Evolutionary conservation across 306 rosid genomes (phyloP).

Genomic region (Vicia villosa): DNA sequence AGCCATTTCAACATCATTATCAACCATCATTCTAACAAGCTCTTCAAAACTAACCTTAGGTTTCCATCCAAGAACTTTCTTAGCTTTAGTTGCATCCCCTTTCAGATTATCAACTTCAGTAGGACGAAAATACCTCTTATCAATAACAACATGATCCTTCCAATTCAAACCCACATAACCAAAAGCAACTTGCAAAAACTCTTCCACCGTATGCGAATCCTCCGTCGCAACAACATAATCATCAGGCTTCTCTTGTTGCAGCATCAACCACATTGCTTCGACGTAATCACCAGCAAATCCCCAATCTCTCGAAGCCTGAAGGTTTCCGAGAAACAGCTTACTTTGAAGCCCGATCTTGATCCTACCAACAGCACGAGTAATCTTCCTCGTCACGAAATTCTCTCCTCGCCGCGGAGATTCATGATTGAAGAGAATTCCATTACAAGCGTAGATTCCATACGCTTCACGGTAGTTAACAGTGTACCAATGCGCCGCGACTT

Average conservation of each 20-base stretch:
- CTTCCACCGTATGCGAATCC: constrained; percentile 92
- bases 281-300: constrained; percentile 97
- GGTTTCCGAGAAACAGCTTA: constrained; percentile 79
- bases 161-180: constrained; percentile 84
- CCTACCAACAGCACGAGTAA: constrained; percentile 90
- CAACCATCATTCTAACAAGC: constrained; percentile 98
- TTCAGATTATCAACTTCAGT: constrained; percentile 91
- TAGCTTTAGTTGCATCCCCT: constrained; percentile 82
- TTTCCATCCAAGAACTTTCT: constrained; percentile 89
- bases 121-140: constrained; percentile 85
- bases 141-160: constrained; percentile 86
- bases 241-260: constrained; percentile 92
- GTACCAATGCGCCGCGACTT: constrained; percentile 99
- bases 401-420: constrained; percentile 90
- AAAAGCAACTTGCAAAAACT: constrained; percentile 83
- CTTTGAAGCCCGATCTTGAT: constrained; percentile 92
- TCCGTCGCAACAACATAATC: constrained; percentile 97
- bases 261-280: constrained; percentile 99
- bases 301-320: constrained; percentile 94
- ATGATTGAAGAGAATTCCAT: constrained; percentile 91
- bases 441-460: constrained; percentile 83
- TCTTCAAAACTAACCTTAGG: constrained; percentile 84
- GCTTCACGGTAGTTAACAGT: constrained; percentile 98
- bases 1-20: constrained; percentile 82
- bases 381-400: constrained; percentile 95